These are phyloP conservation scores for Oldenlandia corymbosa DNA, from an alignment of 257 asterid species.

Conservation along the genomic window DNA sequence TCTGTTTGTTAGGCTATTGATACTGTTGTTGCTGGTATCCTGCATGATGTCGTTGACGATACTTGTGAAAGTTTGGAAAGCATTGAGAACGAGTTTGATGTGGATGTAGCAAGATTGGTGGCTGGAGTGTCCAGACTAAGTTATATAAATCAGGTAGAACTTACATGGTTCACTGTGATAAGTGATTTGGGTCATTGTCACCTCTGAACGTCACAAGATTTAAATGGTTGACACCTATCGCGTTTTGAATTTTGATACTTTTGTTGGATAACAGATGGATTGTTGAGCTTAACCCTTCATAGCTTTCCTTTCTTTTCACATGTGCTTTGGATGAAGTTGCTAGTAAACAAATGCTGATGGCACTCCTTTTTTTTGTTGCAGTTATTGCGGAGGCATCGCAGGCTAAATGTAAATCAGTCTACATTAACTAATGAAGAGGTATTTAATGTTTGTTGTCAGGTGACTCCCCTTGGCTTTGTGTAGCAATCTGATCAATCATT, in stretches of 20 bases:
- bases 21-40: slow-evolving; percentile 94
- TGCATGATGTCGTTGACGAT: slow-evolving; percentile 88
- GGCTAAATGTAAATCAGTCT: slow-evolving; percentile 60
- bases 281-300: no score
- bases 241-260: no score
- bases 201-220: not conserved
- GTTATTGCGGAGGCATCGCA: slow-evolving; percentile 91
- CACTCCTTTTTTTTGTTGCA: slow-evolving; percentile 32
- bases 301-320: slow-evolving; percentile 7
- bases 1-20: slow-evolving; percentile 57
- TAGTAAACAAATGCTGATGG: slow-evolving; percentile 12
- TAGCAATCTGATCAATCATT: slow-evolving; percentile 13
- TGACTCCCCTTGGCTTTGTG: not conserved
- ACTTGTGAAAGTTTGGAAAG: slow-evolving; percentile 61
- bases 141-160: slow-evolving; percentile 78
- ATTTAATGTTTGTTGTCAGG: no score
- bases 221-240: not conserved
- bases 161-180: not conserved
- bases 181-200: not conserved
- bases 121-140: slow-evolving; percentile 94
- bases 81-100: slow-evolving; percentile 73
- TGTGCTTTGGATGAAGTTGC: slow-evolving; percentile 4
- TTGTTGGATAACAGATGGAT: no score
- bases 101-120: slow-evolving; percentile 77
- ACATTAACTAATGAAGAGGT: slow-evolving; percentile 82